Percentiles rank a stretch among this genome's conserved stretches.
Evolutionary conservation across 2,329 filamentous ascomycete species (phyloP).

Genomic region (Trichophyton mentagrophytes): DNA sequence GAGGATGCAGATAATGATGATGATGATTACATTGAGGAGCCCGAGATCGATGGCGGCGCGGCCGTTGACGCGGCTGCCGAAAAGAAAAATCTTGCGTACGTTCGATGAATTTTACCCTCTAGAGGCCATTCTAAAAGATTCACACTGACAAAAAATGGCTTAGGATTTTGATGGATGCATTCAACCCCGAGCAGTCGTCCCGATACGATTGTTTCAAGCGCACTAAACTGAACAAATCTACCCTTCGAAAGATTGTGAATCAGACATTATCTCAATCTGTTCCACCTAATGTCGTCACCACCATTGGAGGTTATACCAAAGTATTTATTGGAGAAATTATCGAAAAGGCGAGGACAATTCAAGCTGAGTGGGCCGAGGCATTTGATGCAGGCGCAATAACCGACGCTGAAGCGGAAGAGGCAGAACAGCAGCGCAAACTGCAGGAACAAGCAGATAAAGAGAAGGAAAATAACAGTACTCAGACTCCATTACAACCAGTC

Average conservation of each 20-base stretch:
- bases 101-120: slow-evolving; percentile 11
- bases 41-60: slow-evolving; percentile 36
- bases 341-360: slow-evolving; percentile 52
- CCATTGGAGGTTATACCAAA: slow-evolving; percentile 53
- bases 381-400: slow-evolving; percentile 41
- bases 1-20: slow-evolving; percentile 36
- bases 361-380: slow-evolving; percentile 39
- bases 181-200: slow-evolving; percentile 35
- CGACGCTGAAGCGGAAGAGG: slow-evolving; percentile 45
- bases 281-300: slow-evolving; percentile 50
- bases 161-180: slow-evolving; percentile 35
- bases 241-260: slow-evolving; percentile 47
- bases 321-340: slow-evolving; percentile 54
- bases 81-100: slow-evolving; percentile 39
- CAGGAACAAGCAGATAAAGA: slow-evolving; percentile 9
- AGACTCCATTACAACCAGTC: not conserved
- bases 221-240: slow-evolving; percentile 38
- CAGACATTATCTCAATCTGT: slow-evolving; percentile 56
- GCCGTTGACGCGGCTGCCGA: slow-evolving; percentile 39
- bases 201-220: slow-evolving; percentile 40
- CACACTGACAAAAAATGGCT: slow-evolving; percentile 12
- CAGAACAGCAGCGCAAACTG: slow-evolving; percentile 37
- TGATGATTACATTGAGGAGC: slow-evolving; percentile 39
- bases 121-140: not conserved
- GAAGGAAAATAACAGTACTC: not conserved